Evolutionary conservation across 768 basidiomycete species (phyloP), one percentile per base, ranked within the genome.

Genomic region (Cubamyces sp.): DNA sequence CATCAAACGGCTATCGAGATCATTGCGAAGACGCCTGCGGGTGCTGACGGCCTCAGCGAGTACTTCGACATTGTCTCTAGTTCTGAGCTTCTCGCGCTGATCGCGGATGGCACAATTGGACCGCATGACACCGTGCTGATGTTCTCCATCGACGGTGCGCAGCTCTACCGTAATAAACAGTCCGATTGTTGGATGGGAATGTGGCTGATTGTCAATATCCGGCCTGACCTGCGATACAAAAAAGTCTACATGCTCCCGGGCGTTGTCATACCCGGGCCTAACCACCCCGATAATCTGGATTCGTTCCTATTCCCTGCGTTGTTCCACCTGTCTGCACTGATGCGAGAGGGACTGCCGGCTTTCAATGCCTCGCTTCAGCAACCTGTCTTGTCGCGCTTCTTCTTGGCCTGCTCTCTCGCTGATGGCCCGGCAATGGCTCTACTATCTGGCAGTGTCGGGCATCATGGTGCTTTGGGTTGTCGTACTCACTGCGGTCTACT

Each of bases 401-500:
- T 18, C 55, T 19, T 47, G n/a, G 45, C 45, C n/a, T 6, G 19
- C 19, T n/a, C 19, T 21, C 11, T 43, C 26, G 60, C 66, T 2
- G 55, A 69, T 43, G 43, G 46, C 5, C 60, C 60, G 5, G 65
- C 64, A 3, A 62, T 67, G 59, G 25, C 61, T 0, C 55, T 61
- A 11, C 43, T 78, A 11, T 71, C 72, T 61, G 78, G 78, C 0
- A 63, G 71, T 37, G 72, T 77, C 16, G 74, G 77, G 0, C 76
- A 79, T 48, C 63, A 71, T 12, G 76, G 76, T 0, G 81, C 56
- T 66, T 66, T 0, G 6, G 77, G 75, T 0, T 84, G 82, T 57
- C 69, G 68, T 0, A 5, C 74, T 0, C 74, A 69, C 52, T 82
- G 79, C 64, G 54, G 62, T 0, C 12, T 75, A 0, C 42, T 34